Evolutionary conservation across 805 yeast genomes (phyloP).

Genomic region (Saccharomycopsis fodiens): DNA sequence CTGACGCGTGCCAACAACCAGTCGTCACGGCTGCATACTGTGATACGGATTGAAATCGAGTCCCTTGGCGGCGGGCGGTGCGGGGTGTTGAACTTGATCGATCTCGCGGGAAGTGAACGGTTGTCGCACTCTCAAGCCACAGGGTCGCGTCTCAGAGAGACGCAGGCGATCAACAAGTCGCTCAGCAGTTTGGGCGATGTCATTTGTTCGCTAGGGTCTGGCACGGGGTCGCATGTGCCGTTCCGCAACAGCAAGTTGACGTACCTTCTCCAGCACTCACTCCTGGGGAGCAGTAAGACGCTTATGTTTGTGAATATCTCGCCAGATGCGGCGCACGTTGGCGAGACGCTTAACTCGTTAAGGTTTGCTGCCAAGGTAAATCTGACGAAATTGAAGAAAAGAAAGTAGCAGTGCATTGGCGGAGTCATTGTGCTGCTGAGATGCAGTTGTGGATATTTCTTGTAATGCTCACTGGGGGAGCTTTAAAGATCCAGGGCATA

Average conservation of each 20-base stretch:
- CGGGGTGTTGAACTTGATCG: constrained; percentile 75
- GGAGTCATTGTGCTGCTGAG: too few species aligned
- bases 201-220: constrained; percentile 64
- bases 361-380: constrained; percentile 85
- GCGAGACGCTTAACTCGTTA: constrained; percentile 77
- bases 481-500: too few species aligned
- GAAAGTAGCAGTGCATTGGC: too few species aligned
- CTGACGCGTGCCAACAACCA: constrained; percentile 73
- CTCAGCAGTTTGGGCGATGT: constrained; percentile 88
- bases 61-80: constrained; percentile 45
- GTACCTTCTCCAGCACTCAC: constrained; percentile 72
- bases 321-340: constrained; percentile 51
- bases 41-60: constrained; percentile 54
- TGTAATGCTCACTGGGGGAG: too few species aligned
- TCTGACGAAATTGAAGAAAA: constrained; percentile 33
- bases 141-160: constrained; percentile 78
- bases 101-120: constrained; percentile 92
- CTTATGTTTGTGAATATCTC: constrained; percentile 89
- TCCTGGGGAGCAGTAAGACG: constrained; percentile 82
- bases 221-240: constrained; percentile 59
- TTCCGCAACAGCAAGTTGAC: constrained; percentile 93
- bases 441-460: background rate
- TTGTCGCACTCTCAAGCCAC: constrained; percentile 63
- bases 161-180: constrained; percentile 83
- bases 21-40: constrained; percentile 88